phyloP scores from a whole-genome alignment of 306 rosid genomes.

The Malus sylvestris region DNA sequence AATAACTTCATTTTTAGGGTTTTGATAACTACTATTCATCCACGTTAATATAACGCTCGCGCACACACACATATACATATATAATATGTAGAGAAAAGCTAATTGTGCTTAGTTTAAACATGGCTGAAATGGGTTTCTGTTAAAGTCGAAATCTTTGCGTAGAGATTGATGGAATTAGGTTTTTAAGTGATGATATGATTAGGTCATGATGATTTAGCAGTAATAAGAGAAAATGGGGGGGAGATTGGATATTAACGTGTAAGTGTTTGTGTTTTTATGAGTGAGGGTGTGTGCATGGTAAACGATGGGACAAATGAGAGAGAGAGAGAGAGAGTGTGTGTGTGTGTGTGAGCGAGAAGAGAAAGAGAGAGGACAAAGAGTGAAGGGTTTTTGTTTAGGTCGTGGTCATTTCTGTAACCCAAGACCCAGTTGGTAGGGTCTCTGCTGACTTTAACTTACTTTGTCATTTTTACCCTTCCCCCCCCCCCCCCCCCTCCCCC shows the following conservation, averaged over 20 bases:
- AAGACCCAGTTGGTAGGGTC: slow-evolving; percentile 34
- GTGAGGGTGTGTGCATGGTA: slow-evolving; percentile 14
- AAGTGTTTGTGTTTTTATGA: background rate
- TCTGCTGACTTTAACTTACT: slow-evolving; percentile 20
- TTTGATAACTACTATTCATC: background rate
- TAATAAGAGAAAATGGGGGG: background rate
- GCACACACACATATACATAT: background rate
- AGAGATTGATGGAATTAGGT: background rate
- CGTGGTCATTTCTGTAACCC: slow-evolving; percentile 36
- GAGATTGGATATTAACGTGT: slow-evolving; percentile 9
- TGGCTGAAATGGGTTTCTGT: background rate
- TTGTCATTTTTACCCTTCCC: slow-evolving; percentile 28
- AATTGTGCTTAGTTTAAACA: background rate
- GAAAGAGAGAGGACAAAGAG: background rate
- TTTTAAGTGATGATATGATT: slow-evolving; percentile 20
- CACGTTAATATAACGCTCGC: background rate
- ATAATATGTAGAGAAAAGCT: background rate
- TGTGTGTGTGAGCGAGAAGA: background rate
- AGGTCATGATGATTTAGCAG: slow-evolving; percentile 32
- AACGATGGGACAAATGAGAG: slow-evolving; percentile 17
- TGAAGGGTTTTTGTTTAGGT: background rate
- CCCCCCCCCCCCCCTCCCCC: background rate
- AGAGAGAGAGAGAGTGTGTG: background rate
- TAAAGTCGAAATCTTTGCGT: background rate
- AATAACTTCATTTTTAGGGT: background rate